These are phyloP conservation scores for Yamadazyma endophytica DNA, from an alignment of 805 yeast species.

Conservation along the genomic window DNA sequence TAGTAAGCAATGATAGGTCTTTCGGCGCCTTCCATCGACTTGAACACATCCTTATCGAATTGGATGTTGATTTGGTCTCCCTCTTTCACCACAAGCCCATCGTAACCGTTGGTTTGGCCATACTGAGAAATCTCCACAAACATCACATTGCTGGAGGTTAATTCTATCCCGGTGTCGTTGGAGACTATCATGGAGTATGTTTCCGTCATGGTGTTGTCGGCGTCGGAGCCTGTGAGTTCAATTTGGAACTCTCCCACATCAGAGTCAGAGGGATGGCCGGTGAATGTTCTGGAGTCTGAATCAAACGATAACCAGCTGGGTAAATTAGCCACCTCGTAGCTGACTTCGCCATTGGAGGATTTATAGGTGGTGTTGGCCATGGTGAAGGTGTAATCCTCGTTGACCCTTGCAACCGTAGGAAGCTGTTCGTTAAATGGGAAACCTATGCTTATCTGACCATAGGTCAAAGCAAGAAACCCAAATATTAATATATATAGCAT, in stretches of 20 bases:
- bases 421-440: constrained; percentile 81
- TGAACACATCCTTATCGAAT: constrained; percentile 58
- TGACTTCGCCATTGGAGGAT: constrained; percentile 38
- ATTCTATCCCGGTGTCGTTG: constrained; percentile 48
- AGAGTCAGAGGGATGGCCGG: constrained; percentile 58
- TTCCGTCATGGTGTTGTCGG: constrained; percentile 45
- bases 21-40: constrained; percentile 37
- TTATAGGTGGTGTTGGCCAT: constrained; percentile 68
- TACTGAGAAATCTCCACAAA: constrained; percentile 51
- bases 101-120: constrained; percentile 74
- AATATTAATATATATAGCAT: constrained; percentile 1
- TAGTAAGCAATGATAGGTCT: constrained; percentile 61
- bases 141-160: constrained; percentile 40
- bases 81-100: constrained; percentile 71
- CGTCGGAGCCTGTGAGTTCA: constrained; percentile 63
- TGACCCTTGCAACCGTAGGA: constrained; percentile 82
- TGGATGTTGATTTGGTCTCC: constrained; percentile 61
- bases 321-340: constrained; percentile 52
- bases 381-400: constrained; percentile 57
- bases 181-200: constrained; percentile 62
- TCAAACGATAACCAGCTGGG: constrained; percentile 85
- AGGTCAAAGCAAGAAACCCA: constrained; percentile 6
- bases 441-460: constrained; percentile 53
- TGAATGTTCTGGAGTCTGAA: constrained; percentile 49
- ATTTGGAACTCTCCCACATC: constrained; percentile 43